A percentile compares a stretch with the other conserved stretches of the same genome.
These are phyloP conservation scores for Gentiana macrophylla DNA, from an alignment of 257 asterid species.

Conservation along the genomic window DNA sequence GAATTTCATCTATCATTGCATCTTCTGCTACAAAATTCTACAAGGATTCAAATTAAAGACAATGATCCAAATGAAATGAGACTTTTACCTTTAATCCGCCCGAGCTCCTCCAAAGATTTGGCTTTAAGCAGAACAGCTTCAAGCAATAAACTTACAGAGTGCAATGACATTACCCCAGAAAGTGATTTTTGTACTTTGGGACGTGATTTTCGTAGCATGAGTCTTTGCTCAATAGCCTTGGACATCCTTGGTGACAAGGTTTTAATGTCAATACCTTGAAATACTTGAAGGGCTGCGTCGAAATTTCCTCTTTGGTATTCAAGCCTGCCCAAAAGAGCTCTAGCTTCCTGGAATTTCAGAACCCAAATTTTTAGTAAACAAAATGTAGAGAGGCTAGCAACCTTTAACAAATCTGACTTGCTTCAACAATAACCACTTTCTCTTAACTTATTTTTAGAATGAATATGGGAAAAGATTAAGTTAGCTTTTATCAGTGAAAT, in stretches of 20 bases:
- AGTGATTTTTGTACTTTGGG: conserved; percentile 28
- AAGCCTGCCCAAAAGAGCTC: conserved; percentile 89
- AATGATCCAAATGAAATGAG: not conserved
- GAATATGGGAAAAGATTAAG: too few species aligned
- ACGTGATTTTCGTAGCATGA: conserved; percentile 43
- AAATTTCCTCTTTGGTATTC: conserved; percentile 88
- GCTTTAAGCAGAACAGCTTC: conserved; percentile 80
- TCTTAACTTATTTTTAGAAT: too few species aligned
- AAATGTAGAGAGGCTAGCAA: not conserved
- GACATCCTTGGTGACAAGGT: conserved; percentile 63
- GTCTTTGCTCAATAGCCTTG: conserved; percentile 51
- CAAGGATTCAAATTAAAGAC: too few species aligned
- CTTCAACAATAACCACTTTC: too few species aligned
- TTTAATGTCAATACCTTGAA: conserved; percentile 79
- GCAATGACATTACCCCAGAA: conserved; percentile 65
- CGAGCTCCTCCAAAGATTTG: conserved; percentile 62
- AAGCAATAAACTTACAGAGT: conserved; percentile 78
- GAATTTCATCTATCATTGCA: too few species aligned
- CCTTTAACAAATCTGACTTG: not conserved
- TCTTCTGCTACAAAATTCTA: too few species aligned
- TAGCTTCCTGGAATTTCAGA: conserved; percentile 61
- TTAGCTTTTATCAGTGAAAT: too few species aligned
- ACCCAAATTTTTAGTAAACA: not conserved
- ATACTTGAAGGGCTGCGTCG: conserved; percentile 94
- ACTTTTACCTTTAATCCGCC: conserved; percentile 60